Evolutionary conservation across 345 rosid species (phyloP).

Genomic region (Citrus cavaleriei): DNA sequence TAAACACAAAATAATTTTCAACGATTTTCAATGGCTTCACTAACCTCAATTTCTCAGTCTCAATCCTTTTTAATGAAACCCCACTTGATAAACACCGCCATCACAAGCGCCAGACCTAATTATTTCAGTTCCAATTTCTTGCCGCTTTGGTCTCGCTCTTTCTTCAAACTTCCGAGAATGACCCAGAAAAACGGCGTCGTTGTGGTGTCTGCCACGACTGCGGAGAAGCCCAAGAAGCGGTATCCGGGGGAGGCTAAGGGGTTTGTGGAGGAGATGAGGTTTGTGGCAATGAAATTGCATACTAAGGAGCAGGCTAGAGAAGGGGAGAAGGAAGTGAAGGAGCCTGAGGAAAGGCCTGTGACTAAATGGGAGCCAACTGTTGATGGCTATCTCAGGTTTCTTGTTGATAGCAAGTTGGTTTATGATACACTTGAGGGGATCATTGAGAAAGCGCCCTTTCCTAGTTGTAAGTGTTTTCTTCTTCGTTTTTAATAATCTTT

Average conservation of each 20-base stretch:
- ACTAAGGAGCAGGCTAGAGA: conserved; percentile 85
- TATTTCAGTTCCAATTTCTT: conserved; percentile 30
- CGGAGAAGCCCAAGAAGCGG: conserved; percentile 69
- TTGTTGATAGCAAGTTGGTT: conserved; percentile 90
- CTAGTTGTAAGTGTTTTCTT: conserved; percentile 59
- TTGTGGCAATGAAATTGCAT: conserved; percentile 90
- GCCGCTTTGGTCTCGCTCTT: conserved; percentile 1
- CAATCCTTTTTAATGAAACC: conserved; percentile 37
- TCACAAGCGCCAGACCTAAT: conserved; percentile 7
- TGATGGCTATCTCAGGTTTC: conserved; percentile 81
- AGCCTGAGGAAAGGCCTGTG: conserved; percentile 64
- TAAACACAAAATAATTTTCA: background rate
- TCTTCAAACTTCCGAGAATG: conserved; percentile 25
- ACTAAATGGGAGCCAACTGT: conserved; percentile 75
- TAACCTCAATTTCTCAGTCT: conserved; percentile 47
- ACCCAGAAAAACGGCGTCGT: conserved; percentile 28
- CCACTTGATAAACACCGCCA: conserved; percentile 17
- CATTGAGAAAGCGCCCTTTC: conserved; percentile 53
- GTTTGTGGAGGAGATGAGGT: conserved; percentile 99
- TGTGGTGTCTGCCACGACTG: conserved; percentile 49
- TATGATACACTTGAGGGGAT: conserved; percentile 84
- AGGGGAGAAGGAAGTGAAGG: conserved; percentile 74
- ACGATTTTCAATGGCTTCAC: conserved; percentile 54
- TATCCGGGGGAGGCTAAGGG: conserved; percentile 92
- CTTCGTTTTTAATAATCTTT: background rate